Evolutionary conservation across 768 basidiomycete species (phyloP), one percentile per base, ranked within the genome.

Genomic region (Kwoniella shandongensis): DNA sequence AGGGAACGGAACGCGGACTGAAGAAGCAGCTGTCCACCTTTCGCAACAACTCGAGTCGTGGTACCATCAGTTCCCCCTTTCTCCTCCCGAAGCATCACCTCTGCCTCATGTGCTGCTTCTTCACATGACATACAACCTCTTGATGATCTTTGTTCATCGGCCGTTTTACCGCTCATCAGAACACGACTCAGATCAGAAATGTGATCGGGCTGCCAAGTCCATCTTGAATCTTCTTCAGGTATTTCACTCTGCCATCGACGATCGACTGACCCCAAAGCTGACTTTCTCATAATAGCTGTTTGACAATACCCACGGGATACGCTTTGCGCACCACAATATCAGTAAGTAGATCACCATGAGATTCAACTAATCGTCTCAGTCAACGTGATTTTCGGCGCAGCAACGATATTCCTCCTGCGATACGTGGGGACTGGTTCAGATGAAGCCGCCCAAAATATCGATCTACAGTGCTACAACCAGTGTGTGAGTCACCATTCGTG

Each of bases 321-420:
- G 52, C 13, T 51, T 47, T 32, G 49, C 44, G 11, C 61, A 62
- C 30, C 61, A 62, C 35, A 62, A 56, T 27, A 36, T 57, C 10
- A 62, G 61, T 62, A 30, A 54, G 56, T 62, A 2, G 20, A 18
- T 25, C 25, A 20, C 32, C 8, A 4, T 20, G 15, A 13, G 13
- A 45, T n/a, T 15, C 7, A 7, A 22, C 7, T 44, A n/a, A 30
- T 30, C 22, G 42, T 36, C 47, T 5, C 38, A 62, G 61, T 62
- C 44, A 62, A 62, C 22, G 50, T 58, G 17, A 45, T 62, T 5
- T 62, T 62, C 30, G 61, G 56, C 26, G 55, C 61, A 3, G 61
- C 61, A 29, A 62, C 61, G 2, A 54, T 62, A 27, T 62, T 62
- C 32, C 41, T 62, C 2, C 35, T 62, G 36, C 54, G 47, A 13